Evolutionary conservation across 495 filamentous ascomycete genomes (phyloP), one percentile per base, ranked within the genome.

Genomic region (Saxophila tyrrhenica): DNA sequence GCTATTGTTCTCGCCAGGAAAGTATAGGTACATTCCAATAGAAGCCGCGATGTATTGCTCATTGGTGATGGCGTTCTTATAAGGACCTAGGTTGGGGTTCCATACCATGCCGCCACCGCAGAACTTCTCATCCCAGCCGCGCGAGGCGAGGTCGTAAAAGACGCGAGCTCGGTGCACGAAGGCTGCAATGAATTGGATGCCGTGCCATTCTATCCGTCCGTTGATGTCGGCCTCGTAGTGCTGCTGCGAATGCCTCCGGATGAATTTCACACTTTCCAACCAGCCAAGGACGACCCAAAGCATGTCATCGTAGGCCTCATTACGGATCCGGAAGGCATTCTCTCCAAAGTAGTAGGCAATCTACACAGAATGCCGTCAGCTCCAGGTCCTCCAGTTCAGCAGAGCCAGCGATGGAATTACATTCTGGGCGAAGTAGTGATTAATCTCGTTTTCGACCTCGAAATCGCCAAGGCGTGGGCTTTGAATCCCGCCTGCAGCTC

Each of bases 11-110:
- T 94, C 89, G 2, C 89, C 89, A 0, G 89, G 88, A 64, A 88
- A 92, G 65, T 92, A 78, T 2, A 94, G 77, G 65, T 94, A 98
- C 92, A 98, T 97, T 20, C 73, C 77, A 44, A 94, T 78, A 46
- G 83, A 89, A 0, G 87, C 88, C 0, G 89, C 72, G 51, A 96
- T 87, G 63, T 74, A 97, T 9, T 96, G 76, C 64, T 97, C 82
- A 64, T 98, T 98, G 25, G 92, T 98, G 58, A 98, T 91, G 52
- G 92, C 89, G 63, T 98, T 98, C 67, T 97, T 98, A 69, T 98
- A 96, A 0, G 91, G 89, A 20, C 71, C 67, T 39, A 94, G 69
- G 48, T 79, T 76, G 3, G 88, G 92, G 47, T 82, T 92, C 92
- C 92, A 98, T 48, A 83, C 73, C 89, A 98, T 95, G 2, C 92